Evolutionary conservation across 2,329 filamentous ascomycete species (phyloP).

Genomic region (Diatrype stigma): DNA sequence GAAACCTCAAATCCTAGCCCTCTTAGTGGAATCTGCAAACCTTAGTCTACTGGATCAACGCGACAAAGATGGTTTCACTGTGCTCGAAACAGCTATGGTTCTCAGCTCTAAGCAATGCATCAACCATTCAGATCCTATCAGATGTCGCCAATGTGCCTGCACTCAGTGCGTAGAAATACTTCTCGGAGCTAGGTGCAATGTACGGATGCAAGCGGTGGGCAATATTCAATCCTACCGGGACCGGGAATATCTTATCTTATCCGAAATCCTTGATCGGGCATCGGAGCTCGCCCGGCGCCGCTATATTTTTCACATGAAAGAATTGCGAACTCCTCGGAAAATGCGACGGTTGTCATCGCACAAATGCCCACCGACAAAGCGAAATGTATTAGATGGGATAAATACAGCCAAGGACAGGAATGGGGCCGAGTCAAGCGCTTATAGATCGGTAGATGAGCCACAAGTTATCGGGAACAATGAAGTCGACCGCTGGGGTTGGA

Average conservation of each 20-base stretch:
- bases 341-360: not conserved
- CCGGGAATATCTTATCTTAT: not conserved
- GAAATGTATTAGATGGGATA: not conserved
- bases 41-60: not conserved
- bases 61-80: not conserved
- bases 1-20: not conserved
- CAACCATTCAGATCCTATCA: not conserved
- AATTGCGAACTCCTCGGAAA: not conserved
- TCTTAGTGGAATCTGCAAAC: not conserved
- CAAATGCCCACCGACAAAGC: not conserved
- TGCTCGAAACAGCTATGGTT: not conserved
- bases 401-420: not conserved
- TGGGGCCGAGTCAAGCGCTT: not conserved
- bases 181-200: not conserved
- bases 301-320: not conserved
- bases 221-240: not conserved
- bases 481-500: not conserved
- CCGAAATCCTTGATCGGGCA: not conserved
- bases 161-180: not conserved
- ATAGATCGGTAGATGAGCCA: not conserved
- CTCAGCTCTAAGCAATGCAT: not conserved
- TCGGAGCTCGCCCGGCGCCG: constrained; percentile 2
- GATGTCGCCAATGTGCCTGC: not conserved
- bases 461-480: not conserved
- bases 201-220: not conserved